Evolutionary conservation across 139 green algal genomes (phyloP), one percentile per base, ranked within the genome.

Genomic region (Trebouxia sp.): DNA sequence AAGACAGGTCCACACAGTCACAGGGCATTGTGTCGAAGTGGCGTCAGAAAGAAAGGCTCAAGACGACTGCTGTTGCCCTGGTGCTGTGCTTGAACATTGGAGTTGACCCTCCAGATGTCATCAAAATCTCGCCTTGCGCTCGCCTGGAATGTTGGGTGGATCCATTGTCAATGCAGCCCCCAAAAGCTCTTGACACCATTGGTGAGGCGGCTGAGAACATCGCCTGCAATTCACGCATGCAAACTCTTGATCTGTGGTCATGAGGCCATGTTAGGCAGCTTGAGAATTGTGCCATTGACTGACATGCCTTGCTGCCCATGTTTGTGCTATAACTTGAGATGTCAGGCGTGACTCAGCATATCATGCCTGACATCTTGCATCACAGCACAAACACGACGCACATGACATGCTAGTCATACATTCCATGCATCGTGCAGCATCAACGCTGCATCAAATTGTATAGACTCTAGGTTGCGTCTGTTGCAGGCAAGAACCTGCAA

Each of bases 21-120:
- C 74, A 80, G 53, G 67, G 65, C 76, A 80, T 83, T 47, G 76
- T 83, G 9, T 82, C 82, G 37, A 83, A 83, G 67, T 98, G 95
- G 95, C 85, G 93, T 28, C 92, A 97, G 76, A 97, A 97, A 83
- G 95, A 98, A 82, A 93, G 96, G 51, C 83, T 97, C 1, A 98
- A 98, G 74, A 98, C 94, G 5, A 89, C 91, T 0, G 93, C 92
- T 14, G 97, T 98, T 41, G 97, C 95, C 17, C 87, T 99, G 11
- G 95, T 99, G 72, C 82, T 99, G 76, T 99, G 97, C 87, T 87
- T 99, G 0, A 99, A 99, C 86, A 98, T 99, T 75, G 97, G 97
- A 8, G 97, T 99, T 10, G 97, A 99, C 85, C 97, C 97, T 6
- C 97, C 97, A 12, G 97, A 99, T 75, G 92, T 98, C 7, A 93